A percentile compares a stretch with the other conserved stretches of the same genome.
Conservation (phyloP, 2,329 filamentous ascomycete genomes). For the Teratosphaeria destructans region DNA sequence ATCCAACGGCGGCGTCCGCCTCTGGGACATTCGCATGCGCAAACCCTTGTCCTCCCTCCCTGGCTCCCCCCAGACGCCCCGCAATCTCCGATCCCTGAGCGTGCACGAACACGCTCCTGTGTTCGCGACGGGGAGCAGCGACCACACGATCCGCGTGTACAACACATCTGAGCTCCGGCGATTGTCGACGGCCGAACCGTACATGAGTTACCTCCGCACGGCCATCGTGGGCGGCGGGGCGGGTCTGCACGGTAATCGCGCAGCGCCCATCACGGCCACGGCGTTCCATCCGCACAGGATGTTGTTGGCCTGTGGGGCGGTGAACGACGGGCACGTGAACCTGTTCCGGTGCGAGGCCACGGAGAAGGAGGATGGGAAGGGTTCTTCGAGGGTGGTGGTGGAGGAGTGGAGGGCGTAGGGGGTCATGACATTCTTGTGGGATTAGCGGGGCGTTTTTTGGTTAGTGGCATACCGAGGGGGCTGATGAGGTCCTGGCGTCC, state of each 20-base stretch:
- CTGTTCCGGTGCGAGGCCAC: constrained; percentile 46
- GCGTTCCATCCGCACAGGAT: constrained; percentile 94
- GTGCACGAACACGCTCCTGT: constrained; percentile 95
- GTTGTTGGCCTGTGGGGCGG: constrained; percentile 76
- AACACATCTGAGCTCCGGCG: constrained; percentile 54
- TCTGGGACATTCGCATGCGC: constrained; percentile 83
- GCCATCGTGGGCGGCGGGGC: constrained; percentile 8
- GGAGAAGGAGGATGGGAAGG: not conserved
- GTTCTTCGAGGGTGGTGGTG: not conserved
- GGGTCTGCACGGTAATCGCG: constrained; percentile 27
- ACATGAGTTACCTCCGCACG: constrained; percentile 49
- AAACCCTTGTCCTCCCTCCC: constrained; percentile 34
- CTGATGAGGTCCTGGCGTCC: too few species aligned
- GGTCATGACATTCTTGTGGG: not conserved
- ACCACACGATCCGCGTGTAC: constrained; percentile 83
- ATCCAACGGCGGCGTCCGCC: constrained; percentile 81
- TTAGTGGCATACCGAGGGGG: too few species aligned
- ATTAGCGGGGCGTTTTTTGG: not conserved
- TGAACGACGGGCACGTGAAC: constrained; percentile 84
- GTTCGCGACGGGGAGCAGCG: constrained; percentile 85
- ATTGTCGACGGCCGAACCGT: constrained; percentile 77
- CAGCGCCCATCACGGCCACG: constrained; percentile 73
- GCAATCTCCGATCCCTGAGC: constrained; percentile 57
- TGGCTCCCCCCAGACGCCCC: constrained; percentile 37
- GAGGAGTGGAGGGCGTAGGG: not conserved